Percentiles rank a stretch among this genome's conserved stretches.
phyloP scores from a whole-genome alignment of 1,139 yeast species.

The Yueomyces sp. region DNA sequence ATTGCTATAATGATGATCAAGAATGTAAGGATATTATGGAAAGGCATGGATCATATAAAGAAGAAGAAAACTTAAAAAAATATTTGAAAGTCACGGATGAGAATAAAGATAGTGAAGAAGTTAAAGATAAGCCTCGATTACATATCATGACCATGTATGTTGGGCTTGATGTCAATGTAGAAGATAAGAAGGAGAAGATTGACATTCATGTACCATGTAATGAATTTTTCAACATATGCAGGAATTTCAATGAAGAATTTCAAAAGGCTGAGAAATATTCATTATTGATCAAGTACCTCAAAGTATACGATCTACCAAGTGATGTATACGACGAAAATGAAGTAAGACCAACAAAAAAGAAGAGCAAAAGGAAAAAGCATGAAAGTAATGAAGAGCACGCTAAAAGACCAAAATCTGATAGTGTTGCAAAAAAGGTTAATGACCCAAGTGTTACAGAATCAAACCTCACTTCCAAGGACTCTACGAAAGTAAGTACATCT shows the following conservation, averaged over 20 bases:
- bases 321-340: slow-evolving; percentile 80
- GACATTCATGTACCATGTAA: slow-evolving; percentile 88
- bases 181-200: slow-evolving; percentile 43
- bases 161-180: slow-evolving; percentile 60
- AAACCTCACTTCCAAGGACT: no score
- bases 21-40: slow-evolving; percentile 43
- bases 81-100: slow-evolving; percentile 26
- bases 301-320: slow-evolving; percentile 68
- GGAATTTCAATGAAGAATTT: slow-evolving; percentile 56
- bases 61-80: slow-evolving; percentile 29
- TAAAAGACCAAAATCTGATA: slow-evolving; percentile 23
- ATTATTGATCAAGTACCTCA: slow-evolving; percentile 63
- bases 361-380: slow-evolving; percentile 33
- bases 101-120: slow-evolving; percentile 22
- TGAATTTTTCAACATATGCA: slow-evolving; percentile 72
- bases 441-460: no score
- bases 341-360: slow-evolving; percentile 51
- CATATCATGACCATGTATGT: slow-evolving; percentile 68
- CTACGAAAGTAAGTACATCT: no score
- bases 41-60: slow-evolving; percentile 38
- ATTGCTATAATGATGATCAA: slow-evolving; percentile 39
- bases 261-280: slow-evolving; percentile 43
- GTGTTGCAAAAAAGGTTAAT: no score
- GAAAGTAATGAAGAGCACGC: slow-evolving; percentile 5
- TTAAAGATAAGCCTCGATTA: slow-evolving; percentile 29